Evolutionary conservation across 2,329 filamentous ascomycete species (phyloP).

Genomic region (Clonostachys rhizophaga): DNA sequence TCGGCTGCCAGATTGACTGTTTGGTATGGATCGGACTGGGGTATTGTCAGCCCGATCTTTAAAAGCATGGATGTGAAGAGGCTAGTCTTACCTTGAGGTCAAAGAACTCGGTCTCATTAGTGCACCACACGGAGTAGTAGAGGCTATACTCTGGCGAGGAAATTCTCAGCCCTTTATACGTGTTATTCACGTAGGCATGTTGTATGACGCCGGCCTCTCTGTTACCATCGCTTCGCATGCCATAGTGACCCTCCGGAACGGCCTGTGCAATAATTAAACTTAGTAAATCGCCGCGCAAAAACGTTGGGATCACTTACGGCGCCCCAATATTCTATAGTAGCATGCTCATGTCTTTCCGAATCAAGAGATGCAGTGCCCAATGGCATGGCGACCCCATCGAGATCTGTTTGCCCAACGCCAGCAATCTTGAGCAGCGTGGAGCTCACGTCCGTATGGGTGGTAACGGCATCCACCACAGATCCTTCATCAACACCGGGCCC

Average conservation of each 20-base stretch:
- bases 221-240: conserved; percentile 21
- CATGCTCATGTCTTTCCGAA: conserved; percentile 33
- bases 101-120: conserved; percentile 58
- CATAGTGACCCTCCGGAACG: background rate
- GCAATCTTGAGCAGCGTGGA: conserved; percentile 41
- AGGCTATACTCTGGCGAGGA: conserved; percentile 46
- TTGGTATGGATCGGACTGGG: conserved; percentile 12
- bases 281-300: no score
- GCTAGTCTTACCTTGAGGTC: conserved; percentile 34
- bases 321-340: conserved; percentile 47
- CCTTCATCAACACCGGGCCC: conserved; percentile 39
- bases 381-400: conserved; percentile 28
- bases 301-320: conserved; percentile 3
- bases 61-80: background rate
- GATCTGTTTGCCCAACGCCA: conserved; percentile 8
- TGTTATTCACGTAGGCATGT: conserved; percentile 9
- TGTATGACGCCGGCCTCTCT: conserved; percentile 9
- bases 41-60: background rate
- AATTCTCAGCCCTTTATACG: conserved; percentile 43
- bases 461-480: conserved; percentile 28
- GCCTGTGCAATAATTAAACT: no score
- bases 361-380: conserved; percentile 8
- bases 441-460: conserved; percentile 48
- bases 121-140: conserved; percentile 64
- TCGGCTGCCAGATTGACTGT: conserved; percentile 1